Evolutionary conservation across 2,329 filamentous ascomycete species (phyloP), one percentile per base, ranked within the genome.

Genomic region (Apiospora phragmitis): DNA sequence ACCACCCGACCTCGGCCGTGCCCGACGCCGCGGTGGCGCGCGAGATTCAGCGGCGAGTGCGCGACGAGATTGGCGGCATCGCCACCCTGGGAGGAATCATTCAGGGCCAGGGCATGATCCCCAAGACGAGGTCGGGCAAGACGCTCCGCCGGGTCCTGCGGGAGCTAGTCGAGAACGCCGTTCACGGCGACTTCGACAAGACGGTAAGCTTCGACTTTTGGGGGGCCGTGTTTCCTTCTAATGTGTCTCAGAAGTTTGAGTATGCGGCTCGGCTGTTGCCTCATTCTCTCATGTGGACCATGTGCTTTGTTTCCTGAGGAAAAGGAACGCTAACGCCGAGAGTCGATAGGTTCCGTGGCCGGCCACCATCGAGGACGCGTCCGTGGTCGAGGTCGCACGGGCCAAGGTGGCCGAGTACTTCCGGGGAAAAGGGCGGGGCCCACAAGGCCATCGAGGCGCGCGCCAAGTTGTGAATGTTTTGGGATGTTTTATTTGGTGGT

Each of bases 111-210:
- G 91, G 91, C 21, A 95, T 97, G 87, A 97, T 98, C 68, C 95
- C 95, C 7, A 95, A 95, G 84, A 98, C 95, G 21, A 84, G 95
- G 38, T 94, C 92, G n/a, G 95, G 95, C 38, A 98, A 98, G 87
- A 97, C 94, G 5, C 81, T 98, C 71, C 86, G 95, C 4, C 86
- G 95, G 32, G 94, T 97, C 42, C 82, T 98, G 79, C 87, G 93
- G 42, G 93, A 97, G 82, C 83, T 98, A 74, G 83, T 97, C 21
- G 95, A 98, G 83, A 94, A 97, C 78, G 94, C 90, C 0, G 90
- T 91, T 6, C 87, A 91, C 71, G 93, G 89, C 0, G 89, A 95
- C 35, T 92, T 92, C 75, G 91, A 92, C 21, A 92, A 90, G 79
- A 84, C 88, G 66, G 92, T n/a, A 47, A 47, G 43, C 21, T 4